phyloP scores from a whole-genome alignment of 495 filamentous ascomycete species.

The Neurospora intermedia region DNA sequence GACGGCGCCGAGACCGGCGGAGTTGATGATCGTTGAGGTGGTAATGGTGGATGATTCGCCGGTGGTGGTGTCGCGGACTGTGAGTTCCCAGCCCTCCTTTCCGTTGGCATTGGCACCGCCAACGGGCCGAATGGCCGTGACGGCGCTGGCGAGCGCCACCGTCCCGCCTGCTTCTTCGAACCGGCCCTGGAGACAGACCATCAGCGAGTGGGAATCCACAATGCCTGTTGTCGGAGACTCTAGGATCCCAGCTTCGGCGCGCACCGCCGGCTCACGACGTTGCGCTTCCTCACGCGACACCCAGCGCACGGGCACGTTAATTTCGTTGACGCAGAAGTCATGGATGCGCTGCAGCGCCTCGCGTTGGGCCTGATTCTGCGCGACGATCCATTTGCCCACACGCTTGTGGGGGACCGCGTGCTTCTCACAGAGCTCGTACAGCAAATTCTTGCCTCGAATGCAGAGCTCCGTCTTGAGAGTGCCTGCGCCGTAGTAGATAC shows the following conservation, averaged over 20 bases:
- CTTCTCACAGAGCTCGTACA: slow-evolving; percentile 67
- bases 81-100: slow-evolving; percentile 33
- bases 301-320: slow-evolving; percentile 67
- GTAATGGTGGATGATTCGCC: slow-evolving; percentile 51
- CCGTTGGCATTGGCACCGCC: slow-evolving; percentile 43
- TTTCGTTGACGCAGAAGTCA: slow-evolving; percentile 45
- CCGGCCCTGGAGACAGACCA: slow-evolving; percentile 63
- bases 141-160: slow-evolving; percentile 51
- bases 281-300: slow-evolving; percentile 49
- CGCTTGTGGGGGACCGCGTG: slow-evolving; percentile 59
- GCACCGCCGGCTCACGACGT: slow-evolving; percentile 60
- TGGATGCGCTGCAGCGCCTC: slow-evolving; percentile 55
- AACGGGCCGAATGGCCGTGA: slow-evolving; percentile 48
- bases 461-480: slow-evolving; percentile 81
- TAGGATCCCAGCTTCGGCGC: slow-evolving; percentile 62
- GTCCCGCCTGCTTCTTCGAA: slow-evolving; percentile 73
- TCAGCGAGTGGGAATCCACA: slow-evolving; percentile 74
- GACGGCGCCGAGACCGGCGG: slow-evolving; percentile 71
- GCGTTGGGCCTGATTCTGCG: slow-evolving; percentile 63
- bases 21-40: slow-evolving; percentile 68
- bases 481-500: slow-evolving; percentile 74
- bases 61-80: slow-evolving; percentile 29
- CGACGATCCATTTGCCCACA: slow-evolving; percentile 90
- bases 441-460: slow-evolving; percentile 57
- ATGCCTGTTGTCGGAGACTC: slow-evolving; percentile 83